Evolutionary conservation across 1,284 basidiomycete species (phyloP), one percentile per base, ranked within the genome.

Genomic region (Schizophyllum amplum): DNA sequence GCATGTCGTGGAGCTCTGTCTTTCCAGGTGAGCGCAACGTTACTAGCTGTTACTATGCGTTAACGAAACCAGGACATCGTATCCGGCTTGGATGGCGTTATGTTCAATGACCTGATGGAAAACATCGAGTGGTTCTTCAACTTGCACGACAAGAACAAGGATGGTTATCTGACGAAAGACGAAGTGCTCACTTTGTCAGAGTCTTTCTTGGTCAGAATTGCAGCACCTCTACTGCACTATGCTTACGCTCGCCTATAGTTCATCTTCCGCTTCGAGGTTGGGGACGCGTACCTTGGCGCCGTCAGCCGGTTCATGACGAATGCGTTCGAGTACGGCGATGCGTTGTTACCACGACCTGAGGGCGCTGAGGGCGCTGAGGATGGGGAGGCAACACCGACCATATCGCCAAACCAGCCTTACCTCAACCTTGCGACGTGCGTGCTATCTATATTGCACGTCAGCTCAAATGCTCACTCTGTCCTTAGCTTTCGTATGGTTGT

Each of bases 71-170:
- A 98, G 88, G 94, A 99, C 69, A 78, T 99, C 24, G 87, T 99
- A 5, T 81, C 80, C 46, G 97, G 96, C 1, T 75, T 99, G 50
- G 88, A 97, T 65, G 86, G 87, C 13, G 90, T 98, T 57, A 92
- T 98, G 84, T 92, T 93, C 71, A 95, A 93, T 61, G 97, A 97
- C 68, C 76, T 99, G 60, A 97, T 98, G 93, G 92, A 94, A 60
- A 96, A 92, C 65, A 98, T 98, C 65, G 92, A 97, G 69, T 98
- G 96, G 94, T 96, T 99, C 75, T 98, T 99, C 73, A 90, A 91
- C 63, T 71, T 99, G 54, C 94, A 98, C 64, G 94, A 98, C 74
- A 95, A 95, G 72, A 90, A 98, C 70, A 94, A 92, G 62, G 94
- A 98, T 66, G 94, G 94, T 0, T 94, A 79, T 67, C 74, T 99